Conservation (phyloP, 495 filamentous ascomycete genomes). For the Rhypophila decipiens region DNA sequence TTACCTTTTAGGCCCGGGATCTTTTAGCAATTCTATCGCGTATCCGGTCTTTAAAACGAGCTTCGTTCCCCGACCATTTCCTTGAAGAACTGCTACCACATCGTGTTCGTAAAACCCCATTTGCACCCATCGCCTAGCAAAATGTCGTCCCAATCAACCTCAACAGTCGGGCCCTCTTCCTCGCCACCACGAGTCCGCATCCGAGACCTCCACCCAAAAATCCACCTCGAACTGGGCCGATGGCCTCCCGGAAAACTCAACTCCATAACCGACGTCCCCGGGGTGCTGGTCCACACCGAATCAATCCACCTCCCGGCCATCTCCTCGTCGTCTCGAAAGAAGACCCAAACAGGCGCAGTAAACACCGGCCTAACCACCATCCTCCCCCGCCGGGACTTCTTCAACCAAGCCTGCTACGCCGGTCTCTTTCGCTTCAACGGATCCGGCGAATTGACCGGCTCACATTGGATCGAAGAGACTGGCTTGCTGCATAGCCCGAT, state of each 20-base stretch:
- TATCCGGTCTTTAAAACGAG: too few relatives aligned
- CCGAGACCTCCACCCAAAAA: slow-evolving; percentile 35
- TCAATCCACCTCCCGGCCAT: slow-evolving; percentile 29
- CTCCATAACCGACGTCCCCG: slow-evolving; percentile 45
- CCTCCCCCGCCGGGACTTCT: slow-evolving; percentile 42
- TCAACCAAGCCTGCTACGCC: slow-evolving; percentile 42
- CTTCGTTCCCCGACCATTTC: too few relatives aligned
- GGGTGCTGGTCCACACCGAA: slow-evolving; percentile 42
- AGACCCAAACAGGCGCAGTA: slow-evolving; percentile 16
- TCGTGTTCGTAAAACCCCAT: too few relatives aligned
- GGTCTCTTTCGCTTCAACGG: slow-evolving; percentile 50
- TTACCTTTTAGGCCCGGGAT: too few relatives aligned
- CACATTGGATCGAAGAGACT: slow-evolving; percentile 48
- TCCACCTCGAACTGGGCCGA: slow-evolving; percentile 32
- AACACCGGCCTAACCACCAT: slow-evolving; percentile 49
- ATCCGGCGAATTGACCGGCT: slow-evolving; percentile 47
- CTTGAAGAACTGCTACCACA: too few relatives aligned
- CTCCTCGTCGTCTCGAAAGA: too few relatives aligned
- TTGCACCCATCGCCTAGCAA: not conserved
- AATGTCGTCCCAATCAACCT: not conserved
- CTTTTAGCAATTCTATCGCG: too few relatives aligned
- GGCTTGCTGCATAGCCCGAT: slow-evolving; percentile 45
- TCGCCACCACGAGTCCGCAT: slow-evolving; percentile 18
- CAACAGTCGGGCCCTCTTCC: not conserved
- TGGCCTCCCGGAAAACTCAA: slow-evolving; percentile 39